phyloP scores from a whole-genome alignment of 345 rosid genomes.

The Eucalyptus sp. region DNA sequence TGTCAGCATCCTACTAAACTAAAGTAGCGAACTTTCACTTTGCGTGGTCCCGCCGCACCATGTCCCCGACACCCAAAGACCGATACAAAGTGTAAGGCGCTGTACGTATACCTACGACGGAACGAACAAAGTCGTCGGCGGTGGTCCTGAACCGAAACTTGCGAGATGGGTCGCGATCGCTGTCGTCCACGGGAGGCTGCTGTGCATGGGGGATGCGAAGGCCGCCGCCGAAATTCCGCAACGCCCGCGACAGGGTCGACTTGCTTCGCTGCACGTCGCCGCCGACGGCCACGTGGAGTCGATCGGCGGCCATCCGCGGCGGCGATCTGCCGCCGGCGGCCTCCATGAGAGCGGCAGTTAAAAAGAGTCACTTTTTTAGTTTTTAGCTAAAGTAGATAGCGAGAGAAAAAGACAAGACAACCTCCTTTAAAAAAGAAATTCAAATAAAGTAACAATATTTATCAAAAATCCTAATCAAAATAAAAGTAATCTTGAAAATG shows the following conservation, averaged over 20 bases:
- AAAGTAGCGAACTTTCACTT: background rate
- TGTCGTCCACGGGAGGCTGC: background rate
- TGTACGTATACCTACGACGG: background rate
- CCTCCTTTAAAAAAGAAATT: background rate
- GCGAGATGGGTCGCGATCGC: background rate
- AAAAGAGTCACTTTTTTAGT: too few relatives aligned
- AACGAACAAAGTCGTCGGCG: background rate
- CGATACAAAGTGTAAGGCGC: background rate
- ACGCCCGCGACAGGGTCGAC: slow-evolving; percentile 7
- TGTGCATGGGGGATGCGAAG: background rate
- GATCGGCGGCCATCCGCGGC: background rate
- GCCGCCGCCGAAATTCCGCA: background rate
- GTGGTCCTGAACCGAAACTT: background rate
- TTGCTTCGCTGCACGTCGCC: slow-evolving; percentile 1
- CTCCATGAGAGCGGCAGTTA: background rate
- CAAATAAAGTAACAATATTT: background rate
- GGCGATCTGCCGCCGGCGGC: background rate
- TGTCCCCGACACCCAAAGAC: background rate
- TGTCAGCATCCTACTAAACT: background rate
- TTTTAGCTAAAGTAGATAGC: rapidly evolving
- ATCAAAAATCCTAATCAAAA: background rate
- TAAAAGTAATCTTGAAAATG: background rate
- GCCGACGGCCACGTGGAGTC: slow-evolving; percentile 9
- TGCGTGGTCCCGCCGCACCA: background rate
- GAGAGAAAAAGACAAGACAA: background rate